A percentile compares a stretch with the other conserved stretches of the same genome.
Evolutionary conservation across 257 asterid species (phyloP).

Genomic region (Solanum tarijense): DNA sequence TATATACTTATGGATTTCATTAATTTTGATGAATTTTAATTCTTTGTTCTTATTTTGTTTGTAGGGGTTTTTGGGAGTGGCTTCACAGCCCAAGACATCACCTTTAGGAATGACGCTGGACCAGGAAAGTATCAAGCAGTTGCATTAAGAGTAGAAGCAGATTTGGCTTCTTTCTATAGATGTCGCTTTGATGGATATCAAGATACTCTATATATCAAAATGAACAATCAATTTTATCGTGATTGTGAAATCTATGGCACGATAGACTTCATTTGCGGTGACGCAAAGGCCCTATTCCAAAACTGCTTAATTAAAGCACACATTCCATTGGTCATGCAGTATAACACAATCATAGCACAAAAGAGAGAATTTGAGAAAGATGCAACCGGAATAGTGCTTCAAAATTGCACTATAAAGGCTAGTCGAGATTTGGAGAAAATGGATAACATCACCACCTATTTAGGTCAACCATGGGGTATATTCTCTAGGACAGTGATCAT

Average conservation of each 20-base stretch:
- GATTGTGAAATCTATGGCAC: slow-evolving; percentile 8
- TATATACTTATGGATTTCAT: neutral
- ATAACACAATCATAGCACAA: neutral
- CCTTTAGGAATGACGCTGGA: slow-evolving; percentile 8
- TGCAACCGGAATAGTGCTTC: neutral
- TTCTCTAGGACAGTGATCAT: neutral
- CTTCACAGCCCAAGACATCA: neutral
- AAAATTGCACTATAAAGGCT: neutral
- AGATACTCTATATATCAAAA: neutral
- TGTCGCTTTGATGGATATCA: slow-evolving; percentile 11
- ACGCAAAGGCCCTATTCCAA: neutral
- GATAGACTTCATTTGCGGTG: neutral
- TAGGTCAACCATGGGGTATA: slow-evolving; percentile 9
- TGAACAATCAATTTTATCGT: neutral
- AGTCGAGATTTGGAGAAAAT: neutral
- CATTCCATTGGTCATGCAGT: neutral
- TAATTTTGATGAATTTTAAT: neutral
- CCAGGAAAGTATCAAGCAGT: neutral
- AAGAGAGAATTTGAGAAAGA: neutral
- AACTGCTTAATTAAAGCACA: neutral
- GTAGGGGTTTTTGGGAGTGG: neutral
- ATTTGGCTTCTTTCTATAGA: neutral
- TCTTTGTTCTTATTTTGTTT: neutral
- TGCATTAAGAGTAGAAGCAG: neutral
- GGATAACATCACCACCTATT: neutral